Evolutionary conservation across 2,329 filamentous ascomycete species (phyloP).

Genomic region (Colletotrichum camelliae): DNA sequence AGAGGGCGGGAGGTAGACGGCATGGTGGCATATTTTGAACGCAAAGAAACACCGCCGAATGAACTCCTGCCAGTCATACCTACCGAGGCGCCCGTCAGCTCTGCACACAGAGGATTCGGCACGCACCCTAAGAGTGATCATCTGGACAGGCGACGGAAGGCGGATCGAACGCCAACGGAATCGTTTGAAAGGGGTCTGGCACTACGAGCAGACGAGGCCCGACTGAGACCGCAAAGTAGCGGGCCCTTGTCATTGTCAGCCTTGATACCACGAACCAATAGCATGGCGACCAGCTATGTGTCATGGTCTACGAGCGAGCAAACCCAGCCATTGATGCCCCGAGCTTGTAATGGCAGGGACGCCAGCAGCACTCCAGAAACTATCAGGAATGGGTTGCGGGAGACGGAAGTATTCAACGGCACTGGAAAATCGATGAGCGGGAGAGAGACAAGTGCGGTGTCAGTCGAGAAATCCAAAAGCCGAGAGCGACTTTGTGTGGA

Average conservation of each 20-base stretch:
- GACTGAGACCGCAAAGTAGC: not conserved
- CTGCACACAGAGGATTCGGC: not conserved
- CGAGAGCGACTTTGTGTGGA: not conserved
- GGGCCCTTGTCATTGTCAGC: not conserved
- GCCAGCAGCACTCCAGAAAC: slow-evolving; percentile 2
- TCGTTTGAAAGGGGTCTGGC: not conserved
- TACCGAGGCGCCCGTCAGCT: too few species aligned
- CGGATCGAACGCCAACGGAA: not conserved
- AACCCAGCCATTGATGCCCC: not conserved
- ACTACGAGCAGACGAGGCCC: not conserved
- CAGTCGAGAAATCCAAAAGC: not conserved
- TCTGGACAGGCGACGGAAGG: not conserved
- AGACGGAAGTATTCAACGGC: slow-evolving; percentile 9
- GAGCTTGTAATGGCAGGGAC: not conserved
- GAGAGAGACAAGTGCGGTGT: not conserved
- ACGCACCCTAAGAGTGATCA: not conserved
- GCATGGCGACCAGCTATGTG: slow-evolving; percentile 20
- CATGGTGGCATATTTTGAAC: slow-evolving; percentile 39
- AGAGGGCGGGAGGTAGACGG: slow-evolving; percentile 38
- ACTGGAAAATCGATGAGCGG: not conserved
- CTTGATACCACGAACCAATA: not conserved
- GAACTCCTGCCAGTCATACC: too few species aligned
- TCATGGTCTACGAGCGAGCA: slow-evolving; percentile 27
- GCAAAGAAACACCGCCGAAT: not conserved
- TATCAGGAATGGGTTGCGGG: not conserved